Evolutionary conservation across 108 stramenopile species (phyloP), one percentile per base, ranked within the genome.

Genomic region (Poteriospumella lacustris): DNA sequence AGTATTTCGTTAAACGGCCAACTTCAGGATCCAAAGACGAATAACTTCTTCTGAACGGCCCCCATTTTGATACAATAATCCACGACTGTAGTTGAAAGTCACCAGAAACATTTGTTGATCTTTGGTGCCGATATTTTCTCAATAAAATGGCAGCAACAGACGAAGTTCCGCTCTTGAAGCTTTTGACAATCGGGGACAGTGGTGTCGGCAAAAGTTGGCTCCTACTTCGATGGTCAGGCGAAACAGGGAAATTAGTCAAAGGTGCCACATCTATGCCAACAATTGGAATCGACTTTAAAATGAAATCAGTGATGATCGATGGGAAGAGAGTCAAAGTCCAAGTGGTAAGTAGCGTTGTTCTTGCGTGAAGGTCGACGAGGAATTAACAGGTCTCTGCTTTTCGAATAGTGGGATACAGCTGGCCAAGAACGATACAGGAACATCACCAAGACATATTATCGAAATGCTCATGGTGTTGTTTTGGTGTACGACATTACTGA

Each of bases 401-500:
- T 31, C 9, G 9, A 34, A 64, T 64, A 64, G 76, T 97, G 96
- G 96, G 96, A 97, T 84, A 97, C 95, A 1, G 96, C 96, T 33
- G 96, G 96, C 31, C 96, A 97, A 76, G 96, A 97, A 69, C 89
- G 88, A 19, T 90, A 88, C 70, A 82, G 88, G 39, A 90, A 87
- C 44, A 89, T 90, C 58, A 89, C 89, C 0, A 83, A 81, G 38
- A 85, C 86, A 59, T 90, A 90, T 78, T 90, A 88, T 58, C 81
- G 86, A 29, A 87, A 81, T 28, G 81, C 84, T 26, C 96, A 99
- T 83, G 97, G 99, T 38, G 94, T 98, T 52, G 81, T 98, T 68
- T 89, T 98, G 19, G 95, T 97, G 64, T 99, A 99, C 86, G 98
- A 99, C 83, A 94, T 99, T 0, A 96, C 98, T 43, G 95, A 97